Evolutionary conservation across 345 rosid species (phyloP).

Genomic region (Gossypium stocksii): DNA sequence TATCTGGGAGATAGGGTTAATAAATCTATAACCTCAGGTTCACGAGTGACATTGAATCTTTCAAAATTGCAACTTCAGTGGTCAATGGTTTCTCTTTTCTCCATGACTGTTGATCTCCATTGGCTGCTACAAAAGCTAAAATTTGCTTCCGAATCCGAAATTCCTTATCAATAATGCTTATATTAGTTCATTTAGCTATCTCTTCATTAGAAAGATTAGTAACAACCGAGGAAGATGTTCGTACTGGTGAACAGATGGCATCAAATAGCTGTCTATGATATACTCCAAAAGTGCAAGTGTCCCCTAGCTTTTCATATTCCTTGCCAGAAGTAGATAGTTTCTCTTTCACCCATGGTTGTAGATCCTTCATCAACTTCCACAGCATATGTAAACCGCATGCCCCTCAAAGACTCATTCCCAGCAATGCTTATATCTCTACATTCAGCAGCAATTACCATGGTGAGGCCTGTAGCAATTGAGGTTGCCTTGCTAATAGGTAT

Average conservation of each 20-base stretch:
- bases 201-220: too few species aligned
- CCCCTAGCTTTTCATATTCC: background rate
- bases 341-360: background rate
- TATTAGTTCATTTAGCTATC: too few species aligned
- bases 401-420: background rate
- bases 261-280: too few species aligned
- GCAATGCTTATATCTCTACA: background rate
- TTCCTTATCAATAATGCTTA: too few species aligned
- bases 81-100: background rate
- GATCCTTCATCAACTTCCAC: background rate
- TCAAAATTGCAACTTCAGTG: constrained; percentile 14
- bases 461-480: background rate
- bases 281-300: too few species aligned
- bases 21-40: constrained; percentile 63
- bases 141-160: background rate
- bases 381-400: background rate
- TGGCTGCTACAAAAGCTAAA: background rate
- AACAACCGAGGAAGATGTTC: too few species aligned
- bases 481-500: background rate
- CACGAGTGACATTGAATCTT: constrained; percentile 16
- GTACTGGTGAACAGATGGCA: too few species aligned
- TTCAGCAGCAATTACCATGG: background rate
- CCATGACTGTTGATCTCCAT: background rate
- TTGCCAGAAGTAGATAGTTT: background rate
- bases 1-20: background rate